Evolutionary conservation across 2,329 filamentous ascomycete species (phyloP), one percentile per base, ranked within the genome.

Genomic region (Colletotrichum graminicola): DNA sequence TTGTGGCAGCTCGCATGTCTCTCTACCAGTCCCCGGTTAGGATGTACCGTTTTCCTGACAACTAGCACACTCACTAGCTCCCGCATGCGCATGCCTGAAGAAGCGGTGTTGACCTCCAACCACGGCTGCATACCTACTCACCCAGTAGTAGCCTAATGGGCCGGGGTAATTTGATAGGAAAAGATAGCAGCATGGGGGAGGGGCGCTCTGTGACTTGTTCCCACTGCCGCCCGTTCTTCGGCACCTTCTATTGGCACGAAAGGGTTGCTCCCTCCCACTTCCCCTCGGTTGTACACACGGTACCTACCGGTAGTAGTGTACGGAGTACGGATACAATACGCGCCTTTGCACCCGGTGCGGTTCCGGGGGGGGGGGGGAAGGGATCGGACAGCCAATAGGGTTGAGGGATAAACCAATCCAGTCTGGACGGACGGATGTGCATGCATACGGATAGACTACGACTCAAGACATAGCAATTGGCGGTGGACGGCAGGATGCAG

Each of bases 321-420:
- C 12, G 3, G 2, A 14, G n/a, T 39, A 14, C 36, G 34, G n/a
- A n/a, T 34, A 39, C 11, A 39, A 10, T 29, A 29, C 63, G 26
- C 29, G 34, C 54, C 21, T 23, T 34, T 6, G 8, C 32, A 39
- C 11, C n/a, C 52, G 54, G 11, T 56, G 12, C 59, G 59, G 54
- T 57, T 12, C 47, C 66, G 26, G 11, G 11, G 29, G 47, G 21
- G 21, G 7, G 2, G 43, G 18, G 2, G 8, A 6, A 8, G 8
- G 10, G 66, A 21, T 39, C 4, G 26, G 7, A 6, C 6, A 39
- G 10, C 69, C 69, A 71, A 71, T 71, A 12, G 49, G 39, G 32
- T 12, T 63, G 69, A 64, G 45, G 60, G 32, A 64, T 60, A 60
- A 64, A 55, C 29, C 59, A 43, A 54, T 69, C 54, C 65, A 71